These are phyloP conservation scores for Inga laurina DNA, from an alignment of 306 rosid genomes.

Conservation along the genomic window DNA sequence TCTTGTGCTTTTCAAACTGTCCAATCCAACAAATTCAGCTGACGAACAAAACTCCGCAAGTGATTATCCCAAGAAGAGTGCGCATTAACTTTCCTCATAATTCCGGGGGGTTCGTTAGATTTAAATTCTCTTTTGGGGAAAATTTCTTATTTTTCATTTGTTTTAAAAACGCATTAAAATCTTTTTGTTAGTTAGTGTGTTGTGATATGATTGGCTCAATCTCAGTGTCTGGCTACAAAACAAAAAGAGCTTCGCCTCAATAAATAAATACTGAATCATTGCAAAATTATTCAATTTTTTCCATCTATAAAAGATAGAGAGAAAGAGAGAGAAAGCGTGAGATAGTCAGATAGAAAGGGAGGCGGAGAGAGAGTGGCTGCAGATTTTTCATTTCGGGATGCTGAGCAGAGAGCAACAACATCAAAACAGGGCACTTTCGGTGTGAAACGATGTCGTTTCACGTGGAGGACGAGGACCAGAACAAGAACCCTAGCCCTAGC, in stretches of 20 bases:
- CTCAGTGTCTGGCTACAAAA: not conserved
- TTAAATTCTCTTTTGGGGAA: not conserved
- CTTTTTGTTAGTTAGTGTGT: not conserved
- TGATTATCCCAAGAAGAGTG: not conserved
- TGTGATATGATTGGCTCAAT: not conserved
- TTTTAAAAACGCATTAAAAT: not conserved
- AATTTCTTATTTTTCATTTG: not conserved
- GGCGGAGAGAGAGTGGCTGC: not conserved
- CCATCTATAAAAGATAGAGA: not conserved
- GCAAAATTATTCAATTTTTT: not conserved
- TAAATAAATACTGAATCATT: not conserved
- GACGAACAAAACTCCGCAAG: not conserved
- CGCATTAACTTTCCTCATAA: not conserved
- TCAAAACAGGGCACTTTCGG: not conserved
- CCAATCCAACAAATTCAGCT: not conserved
- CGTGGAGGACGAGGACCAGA: conserved; percentile 20
- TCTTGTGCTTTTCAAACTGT: not conserved
- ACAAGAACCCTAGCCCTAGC: conserved; percentile 34
- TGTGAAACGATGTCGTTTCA: conserved; percentile 41
- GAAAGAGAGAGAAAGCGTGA: not conserved
- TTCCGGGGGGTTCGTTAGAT: not conserved
- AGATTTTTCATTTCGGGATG: conserved; percentile 1
- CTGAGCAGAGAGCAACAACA: not conserved
- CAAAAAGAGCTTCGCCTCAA: not conserved
- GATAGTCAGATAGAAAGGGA: not conserved